Evolutionary conservation across 306 rosid genomes (phyloP).

Genomic region (Pyrus betulifolia): DNA sequence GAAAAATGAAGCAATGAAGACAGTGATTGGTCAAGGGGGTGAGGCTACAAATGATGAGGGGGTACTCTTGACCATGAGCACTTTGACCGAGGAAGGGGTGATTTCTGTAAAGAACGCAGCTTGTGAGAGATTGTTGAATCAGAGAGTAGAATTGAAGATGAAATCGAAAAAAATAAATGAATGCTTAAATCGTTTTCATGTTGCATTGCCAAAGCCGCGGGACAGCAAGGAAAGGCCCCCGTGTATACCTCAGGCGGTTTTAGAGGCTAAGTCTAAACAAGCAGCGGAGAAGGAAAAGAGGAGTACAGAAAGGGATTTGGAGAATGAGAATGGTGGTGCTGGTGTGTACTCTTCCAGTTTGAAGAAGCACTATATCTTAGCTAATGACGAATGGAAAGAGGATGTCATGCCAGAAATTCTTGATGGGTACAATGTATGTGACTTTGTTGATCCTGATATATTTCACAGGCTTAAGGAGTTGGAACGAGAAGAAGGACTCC

Average conservation of each 20-base stretch:
- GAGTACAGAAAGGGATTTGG: slow-evolving; percentile 67
- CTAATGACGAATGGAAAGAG: slow-evolving; percentile 84
- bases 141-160: slow-evolving; percentile 80
- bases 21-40: slow-evolving; percentile 68
- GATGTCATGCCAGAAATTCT: slow-evolving; percentile 76
- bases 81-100: slow-evolving; percentile 79
- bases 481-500: slow-evolving; percentile 69
- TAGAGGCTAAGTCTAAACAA: slow-evolving; percentile 61
- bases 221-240: slow-evolving; percentile 71
- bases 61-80: slow-evolving; percentile 75
- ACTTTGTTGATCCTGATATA: slow-evolving; percentile 76
- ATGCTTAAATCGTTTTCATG: slow-evolving; percentile 73
- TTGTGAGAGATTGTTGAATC: slow-evolving; percentile 70
- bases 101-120: slow-evolving; percentile 82
- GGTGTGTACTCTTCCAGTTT: slow-evolving; percentile 86
- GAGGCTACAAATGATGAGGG: slow-evolving; percentile 50
- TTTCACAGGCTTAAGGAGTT: slow-evolving; percentile 67
- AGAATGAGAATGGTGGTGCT: slow-evolving; percentile 87
- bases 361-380: slow-evolving; percentile 62
- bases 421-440: slow-evolving; percentile 90
- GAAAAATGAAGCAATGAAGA: slow-evolving; percentile 78
- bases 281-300: slow-evolving; percentile 54
- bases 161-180: slow-evolving; percentile 70
- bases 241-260: slow-evolving; percentile 64
- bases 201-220: slow-evolving; percentile 71